Evolutionary conservation across 345 rosid species (phyloP).

Genomic region (Salix koriyanagi): DNA sequence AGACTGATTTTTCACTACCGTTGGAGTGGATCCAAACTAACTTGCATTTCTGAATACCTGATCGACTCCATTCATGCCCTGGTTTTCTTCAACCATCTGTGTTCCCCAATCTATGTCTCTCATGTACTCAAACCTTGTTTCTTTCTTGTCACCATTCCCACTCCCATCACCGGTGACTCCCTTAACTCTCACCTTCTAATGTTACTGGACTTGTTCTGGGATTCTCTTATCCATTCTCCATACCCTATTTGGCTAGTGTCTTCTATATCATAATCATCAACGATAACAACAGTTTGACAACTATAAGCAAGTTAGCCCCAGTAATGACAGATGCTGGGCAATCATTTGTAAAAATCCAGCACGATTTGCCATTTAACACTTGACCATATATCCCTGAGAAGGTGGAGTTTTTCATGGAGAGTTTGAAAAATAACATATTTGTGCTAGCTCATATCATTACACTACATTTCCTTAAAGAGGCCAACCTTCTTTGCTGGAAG

Average conservation of each 20-base stretch:
- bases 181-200: no score
- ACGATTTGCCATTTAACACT: neutral
- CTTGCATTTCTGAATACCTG: neutral
- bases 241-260: no score
- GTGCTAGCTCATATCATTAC: neutral
- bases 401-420: neutral
- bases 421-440: neutral
- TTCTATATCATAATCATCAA: no score
- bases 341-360: neutral
- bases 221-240: no score
- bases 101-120: neutral
- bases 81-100: neutral
- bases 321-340: neutral
- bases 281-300: neutral
- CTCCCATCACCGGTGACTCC: no score
- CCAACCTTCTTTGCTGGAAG: neutral
- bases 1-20: neutral
- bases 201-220: no score
- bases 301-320: neutral
- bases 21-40: neutral
- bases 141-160: no score
- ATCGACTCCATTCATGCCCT: neutral
- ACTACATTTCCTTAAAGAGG: neutral
- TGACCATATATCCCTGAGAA: neutral
- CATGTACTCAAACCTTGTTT: neutral